Evolutionary conservation across 495 filamentous ascomycete species (phyloP).

Genomic region (Tuber borchii): DNA sequence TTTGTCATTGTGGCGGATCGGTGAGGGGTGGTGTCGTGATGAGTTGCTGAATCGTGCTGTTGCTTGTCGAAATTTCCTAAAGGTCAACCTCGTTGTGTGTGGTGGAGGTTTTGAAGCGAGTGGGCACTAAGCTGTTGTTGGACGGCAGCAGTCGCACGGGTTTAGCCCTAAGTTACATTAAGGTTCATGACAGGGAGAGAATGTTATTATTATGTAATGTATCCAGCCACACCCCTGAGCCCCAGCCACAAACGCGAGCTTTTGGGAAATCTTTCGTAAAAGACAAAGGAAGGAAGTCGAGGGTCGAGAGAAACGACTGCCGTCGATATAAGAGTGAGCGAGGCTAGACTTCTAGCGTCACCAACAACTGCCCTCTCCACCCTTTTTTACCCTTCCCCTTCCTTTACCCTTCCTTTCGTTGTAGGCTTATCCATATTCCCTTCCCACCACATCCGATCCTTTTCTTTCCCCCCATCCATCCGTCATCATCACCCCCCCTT

Average conservation of each 20-base stretch:
- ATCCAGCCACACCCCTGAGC: neutral
- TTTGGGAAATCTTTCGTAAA: neutral
- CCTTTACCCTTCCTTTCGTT: neutral
- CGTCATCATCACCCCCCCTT: slow-evolving; percentile 2
- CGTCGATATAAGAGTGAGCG: slow-evolving; percentile 1
- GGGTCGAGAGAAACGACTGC: neutral
- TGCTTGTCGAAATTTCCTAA: slow-evolving; percentile 28
- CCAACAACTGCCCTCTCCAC: neutral
- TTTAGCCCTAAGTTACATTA: neutral
- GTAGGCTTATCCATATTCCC: neutral
- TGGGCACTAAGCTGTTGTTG: neutral
- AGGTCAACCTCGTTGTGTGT: neutral
- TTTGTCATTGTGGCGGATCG: slow-evolving; percentile 36
- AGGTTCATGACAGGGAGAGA: neutral
- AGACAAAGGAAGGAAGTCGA: neutral
- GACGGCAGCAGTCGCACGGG: neutral
- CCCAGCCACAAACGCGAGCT: slow-evolving; percentile 2
- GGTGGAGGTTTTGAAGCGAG: neutral
- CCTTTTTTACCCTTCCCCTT: neutral
- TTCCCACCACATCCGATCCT: neutral
- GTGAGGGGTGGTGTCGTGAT: slow-evolving; percentile 20
- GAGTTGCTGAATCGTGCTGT: slow-evolving; percentile 23
- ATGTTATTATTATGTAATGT: neutral
- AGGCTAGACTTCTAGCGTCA: slow-evolving; percentile 1
- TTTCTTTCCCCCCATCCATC: neutral